Base-by-base conservation (phyloP, 768 basidiomycete species). In the Psilocybe tampanensis region DNA sequence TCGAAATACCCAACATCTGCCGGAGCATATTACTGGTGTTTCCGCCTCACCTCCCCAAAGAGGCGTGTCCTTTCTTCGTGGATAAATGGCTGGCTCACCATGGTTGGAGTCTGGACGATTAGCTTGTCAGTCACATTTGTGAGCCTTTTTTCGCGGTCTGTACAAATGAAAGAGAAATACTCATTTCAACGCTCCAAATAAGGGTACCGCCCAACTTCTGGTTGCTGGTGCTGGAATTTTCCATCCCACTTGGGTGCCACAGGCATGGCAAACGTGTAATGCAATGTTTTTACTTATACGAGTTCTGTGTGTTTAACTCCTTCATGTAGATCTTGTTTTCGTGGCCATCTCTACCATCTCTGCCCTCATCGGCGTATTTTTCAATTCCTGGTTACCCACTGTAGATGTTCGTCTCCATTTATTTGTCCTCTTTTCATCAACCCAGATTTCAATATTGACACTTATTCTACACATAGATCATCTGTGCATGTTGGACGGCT, bases 81-180 rank as follows among this genome's bases (percentile, higher is more conserved):
- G 82, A 81, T 88, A 45, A 84, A 84, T 54, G 86, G 87, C 6
- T 89, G 87, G 87, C 70, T 88, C 17, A 85, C 82, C 1, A 74
- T 86, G 63, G 85, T 86, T 24, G 87, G 87, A 22, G 83, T 86
- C 13, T 89, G 86, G 86, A 88, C 83, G 0, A 77, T 84, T 55
- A 80, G 83, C n/a, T 64, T 88, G 34, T 86, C 85, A 9, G 86
- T 86, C 6, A 84, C 81, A 3, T 89, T 89, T 63, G 84, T 84
- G 68, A 56, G 52, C 26, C 19, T 34, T 29, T n/a, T 34, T 29
- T n/a, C 33, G 43, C 34, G 33, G 19, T 12, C 53, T 8, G 41
- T 2, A 23, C 8, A 17, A 41, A 13, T 18, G 6, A 33, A 32
- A 3, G 15, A 24, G 32, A 41, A 29, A 45, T 33, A 8, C 8